Evolutionary conservation across 805 yeast species (phyloP), one percentile per base, ranked within the genome.

Genomic region (Saccharomycopsis babjevae): DNA sequence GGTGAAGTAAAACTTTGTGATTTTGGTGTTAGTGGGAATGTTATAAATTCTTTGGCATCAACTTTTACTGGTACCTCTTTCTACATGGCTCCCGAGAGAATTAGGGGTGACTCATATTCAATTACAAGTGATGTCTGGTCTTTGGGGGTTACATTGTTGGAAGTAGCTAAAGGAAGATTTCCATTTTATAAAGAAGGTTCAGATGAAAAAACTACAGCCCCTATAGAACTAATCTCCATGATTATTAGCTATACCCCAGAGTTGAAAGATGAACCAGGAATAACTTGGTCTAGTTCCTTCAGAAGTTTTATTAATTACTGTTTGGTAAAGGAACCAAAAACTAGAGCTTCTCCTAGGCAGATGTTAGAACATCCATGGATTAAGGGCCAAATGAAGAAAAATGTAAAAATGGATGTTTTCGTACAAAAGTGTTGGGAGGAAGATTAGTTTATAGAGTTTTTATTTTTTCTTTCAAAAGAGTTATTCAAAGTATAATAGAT

Each of bases 21-120:
- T 74, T 94, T 94, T 75, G 99, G 99, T 22, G 99, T 94, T 32
- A 86, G 96, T 69, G 99, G 99, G 11, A 97, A 90, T 69, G 97
- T 94, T 20, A 97, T 93, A 38, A 88, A 94, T 72, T 90, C 97
- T 0, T 76, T 94, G 56, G 98, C 98, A 1, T 89, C 97, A 1
- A 94, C 99, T 0, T 94, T 92, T 70, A 94, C 97, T 0, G 99
- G 99, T 1, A 94, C 99, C 0, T 92, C 96, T 11, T 93, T 89
- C 71, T 94, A 94, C 72, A 94, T 94, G 99, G 98, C 99, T 0
- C 99, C 99, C 0, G 99, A 94, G 72, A 80, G 99, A 67, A 93
- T 94, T 58, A 89, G 89, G 75, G 97, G 97, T 34, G 93, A 90
- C 69, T 94, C 97, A 1, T 94, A 94, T 70, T 87, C 96, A 11